Evolutionary conservation across 768 basidiomycete genomes (phyloP), one percentile per base, ranked within the genome.

Genomic region (Xerocomellus dryophilus): DNA sequence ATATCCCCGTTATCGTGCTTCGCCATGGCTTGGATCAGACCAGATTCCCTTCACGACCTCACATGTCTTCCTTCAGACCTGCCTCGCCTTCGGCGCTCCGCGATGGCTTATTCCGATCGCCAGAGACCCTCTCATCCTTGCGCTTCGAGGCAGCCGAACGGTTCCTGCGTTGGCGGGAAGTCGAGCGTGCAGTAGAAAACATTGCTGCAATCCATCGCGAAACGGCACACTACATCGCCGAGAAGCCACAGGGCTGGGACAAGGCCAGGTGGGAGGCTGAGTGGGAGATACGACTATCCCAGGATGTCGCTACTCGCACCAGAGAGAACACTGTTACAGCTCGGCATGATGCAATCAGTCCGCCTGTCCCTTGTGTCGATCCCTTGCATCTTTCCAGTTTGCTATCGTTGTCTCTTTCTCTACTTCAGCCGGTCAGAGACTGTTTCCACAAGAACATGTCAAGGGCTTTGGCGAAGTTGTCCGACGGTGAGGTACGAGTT

Each of bases 131-230:
- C 11, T 73, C 76, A 2, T 63, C 74, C 2, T 73, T 89, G 29
- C 80, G 88, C 32, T 72, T 69, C 17, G 87, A 88, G 66, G 86
- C 85, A 0, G 76, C 82, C 0, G 84, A 87, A 53, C 78, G 87
- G 18, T 89, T 88, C 67, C 66, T 88, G 51, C 78, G 80, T 29
- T 89, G 87, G 87, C 74, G 85, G 31, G 87, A 88, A 64, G 80
- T 88, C 25, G 83, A 86, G 57, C 74, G 78, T 18, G 79, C 78
- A 11, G 79, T 81, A 7, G 75, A 76, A 53, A 70, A 70, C 34
- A 73, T 83, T 38, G 71, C 71, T 34, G 63, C 58, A 47, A 59
- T 56, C 4, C 67, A 62, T 50, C 68, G 70, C 4, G 70, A 68
- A 52, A 68, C 53, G 6, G 42, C 47, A 20, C 51, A 50, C 15